Evolutionary conservation across 805 yeast species (phyloP).

Genomic region (Schizosaccharomyces octosporus): DNA sequence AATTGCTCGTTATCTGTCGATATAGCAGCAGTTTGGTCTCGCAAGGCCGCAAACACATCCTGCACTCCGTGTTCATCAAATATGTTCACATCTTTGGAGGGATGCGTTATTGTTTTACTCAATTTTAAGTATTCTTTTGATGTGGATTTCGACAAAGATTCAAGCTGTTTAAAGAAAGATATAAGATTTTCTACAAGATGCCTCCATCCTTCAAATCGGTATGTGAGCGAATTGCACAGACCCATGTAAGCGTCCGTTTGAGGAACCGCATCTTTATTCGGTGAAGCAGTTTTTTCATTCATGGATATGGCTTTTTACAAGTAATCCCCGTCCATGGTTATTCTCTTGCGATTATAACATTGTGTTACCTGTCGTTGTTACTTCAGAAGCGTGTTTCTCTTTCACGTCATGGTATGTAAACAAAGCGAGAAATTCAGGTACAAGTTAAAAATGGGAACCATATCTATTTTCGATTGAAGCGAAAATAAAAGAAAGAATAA

Average conservation of each 20-base stretch:
- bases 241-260: neutral
- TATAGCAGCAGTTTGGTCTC: neutral
- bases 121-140: neutral
- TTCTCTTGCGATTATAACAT: too few species aligned
- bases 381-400: too few species aligned
- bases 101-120: neutral
- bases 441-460: too few species aligned
- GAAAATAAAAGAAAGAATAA: too few species aligned
- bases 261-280: neutral
- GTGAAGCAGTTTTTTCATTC: neutral
- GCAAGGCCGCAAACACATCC: neutral
- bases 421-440: too few species aligned
- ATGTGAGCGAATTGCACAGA: neutral
- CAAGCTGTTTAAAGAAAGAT: slow-evolving; percentile 2
- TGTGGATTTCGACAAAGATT: neutral
- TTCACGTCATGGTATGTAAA: too few species aligned
- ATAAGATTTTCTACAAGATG: slow-evolving; percentile 10
- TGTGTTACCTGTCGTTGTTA: too few species aligned
- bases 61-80: slow-evolving; percentile 1
- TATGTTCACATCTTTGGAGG: neutral
- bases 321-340: too few species aligned
- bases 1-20: neutral
- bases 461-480: too few species aligned
- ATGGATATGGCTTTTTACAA: neutral
- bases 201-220: slow-evolving; percentile 19